These are phyloP conservation scores for Stachybotrys chlorohalonatus DNA, from an alignment of 2,329 filamentous ascomycete species.

Conservation along the genomic window DNA sequence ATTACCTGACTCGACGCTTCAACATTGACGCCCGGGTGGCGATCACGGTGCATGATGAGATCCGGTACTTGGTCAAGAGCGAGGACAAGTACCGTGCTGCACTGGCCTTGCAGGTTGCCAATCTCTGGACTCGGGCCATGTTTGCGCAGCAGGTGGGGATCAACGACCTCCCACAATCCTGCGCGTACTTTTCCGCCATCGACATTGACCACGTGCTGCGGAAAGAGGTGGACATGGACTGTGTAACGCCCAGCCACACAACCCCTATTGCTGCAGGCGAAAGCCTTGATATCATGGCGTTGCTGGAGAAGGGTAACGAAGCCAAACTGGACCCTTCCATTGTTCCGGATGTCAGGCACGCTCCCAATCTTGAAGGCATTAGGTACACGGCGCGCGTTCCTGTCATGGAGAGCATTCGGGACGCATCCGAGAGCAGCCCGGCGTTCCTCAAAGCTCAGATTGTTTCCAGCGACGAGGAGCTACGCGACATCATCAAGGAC, in stretches of 20 bases:
- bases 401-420: slow-evolving; percentile 67
- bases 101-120: slow-evolving; percentile 88
- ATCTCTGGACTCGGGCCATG: slow-evolving; percentile 95
- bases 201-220: slow-evolving; percentile 93
- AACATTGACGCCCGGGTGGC: slow-evolving; percentile 77
- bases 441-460: slow-evolving; percentile 81
- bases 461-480: slow-evolving; percentile 60
- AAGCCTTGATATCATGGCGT: slow-evolving; percentile 69
- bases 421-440: slow-evolving; percentile 34
- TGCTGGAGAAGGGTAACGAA: slow-evolving; percentile 62
- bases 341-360: slow-evolving; percentile 37
- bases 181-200: slow-evolving; percentile 91
- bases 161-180: slow-evolving; percentile 84
- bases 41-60: slow-evolving; percentile 96
- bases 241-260: slow-evolving; percentile 80
- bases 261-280: slow-evolving; percentile 75
- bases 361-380: slow-evolving; percentile 54
- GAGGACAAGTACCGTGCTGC: slow-evolving; percentile 82
- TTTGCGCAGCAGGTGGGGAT: slow-evolving; percentile 97
- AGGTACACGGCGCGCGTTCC: slow-evolving; percentile 62
- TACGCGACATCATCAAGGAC: slow-evolving; percentile 62
- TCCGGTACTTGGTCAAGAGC: slow-evolving; percentile 81
- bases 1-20: slow-evolving; percentile 79
- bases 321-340: slow-evolving; percentile 62
- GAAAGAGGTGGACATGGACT: slow-evolving; percentile 98